A percentile compares a stretch with the other conserved stretches of the same genome.
Conservation (phyloP, 176 grass and related monocot genomes). For the Coix lacrymajobi region DNA sequence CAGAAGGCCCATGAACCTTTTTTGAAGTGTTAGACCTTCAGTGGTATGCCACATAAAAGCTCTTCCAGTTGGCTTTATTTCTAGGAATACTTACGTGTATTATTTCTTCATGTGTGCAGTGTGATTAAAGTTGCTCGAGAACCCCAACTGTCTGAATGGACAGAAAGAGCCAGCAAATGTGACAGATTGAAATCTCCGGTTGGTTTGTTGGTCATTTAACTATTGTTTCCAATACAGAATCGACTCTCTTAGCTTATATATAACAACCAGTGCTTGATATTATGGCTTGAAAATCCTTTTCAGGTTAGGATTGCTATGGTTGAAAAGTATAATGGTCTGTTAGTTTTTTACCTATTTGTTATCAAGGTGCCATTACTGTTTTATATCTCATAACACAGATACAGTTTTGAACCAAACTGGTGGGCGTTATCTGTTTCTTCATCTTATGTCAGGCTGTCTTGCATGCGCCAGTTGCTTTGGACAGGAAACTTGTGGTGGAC, state of each 20-base stretch:
- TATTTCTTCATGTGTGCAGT: constrained; percentile 22
- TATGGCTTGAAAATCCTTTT: constrained; percentile 5
- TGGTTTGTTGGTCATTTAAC: neutral
- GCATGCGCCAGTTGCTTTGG: too few species aligned
- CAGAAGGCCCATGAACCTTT: constrained; percentile 93
- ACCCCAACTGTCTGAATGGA: constrained; percentile 74
- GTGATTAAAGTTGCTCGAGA: constrained; percentile 33
- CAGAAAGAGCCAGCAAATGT: constrained; percentile 59
- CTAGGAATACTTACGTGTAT: neutral
- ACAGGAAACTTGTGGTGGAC: constrained; percentile 27
- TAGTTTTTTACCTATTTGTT: constrained; percentile 73
- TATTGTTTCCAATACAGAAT: neutral
- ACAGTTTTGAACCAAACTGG: neutral
- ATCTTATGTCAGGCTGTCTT: too few species aligned
- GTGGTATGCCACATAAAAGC: constrained; percentile 39
- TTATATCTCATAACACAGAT: neutral
- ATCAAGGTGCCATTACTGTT: constrained; percentile 49
- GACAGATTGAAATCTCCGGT: constrained; percentile 63
- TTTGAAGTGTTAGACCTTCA: constrained; percentile 63
- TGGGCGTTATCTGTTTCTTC: too few species aligned
- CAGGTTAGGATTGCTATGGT: constrained; percentile 90
- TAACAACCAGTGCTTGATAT: neutral
- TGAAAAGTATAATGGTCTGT: constrained; percentile 74
- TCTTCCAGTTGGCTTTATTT: constrained; percentile 2
- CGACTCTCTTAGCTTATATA: neutral